These are phyloP conservation scores for Pichia inconspicua DNA, from an alignment of 1,139 yeast genomes.

Conservation along the genomic window DNA sequence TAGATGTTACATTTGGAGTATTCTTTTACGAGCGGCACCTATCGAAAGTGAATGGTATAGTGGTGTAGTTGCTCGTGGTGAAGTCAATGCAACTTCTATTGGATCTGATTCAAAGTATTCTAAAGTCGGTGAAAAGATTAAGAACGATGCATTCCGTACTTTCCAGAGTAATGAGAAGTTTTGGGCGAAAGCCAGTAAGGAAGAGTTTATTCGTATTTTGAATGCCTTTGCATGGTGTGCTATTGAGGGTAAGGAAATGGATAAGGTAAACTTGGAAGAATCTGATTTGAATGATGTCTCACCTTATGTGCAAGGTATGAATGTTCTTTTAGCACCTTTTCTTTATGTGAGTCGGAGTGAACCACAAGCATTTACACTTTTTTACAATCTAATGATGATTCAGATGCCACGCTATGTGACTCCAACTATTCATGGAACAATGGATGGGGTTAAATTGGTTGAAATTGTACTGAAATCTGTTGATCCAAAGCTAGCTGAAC, in stretches of 20 bases:
- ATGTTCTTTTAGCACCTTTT: slow-evolving; percentile 79
- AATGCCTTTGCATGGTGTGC: slow-evolving; percentile 54
- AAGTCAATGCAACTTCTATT: slow-evolving; percentile 28
- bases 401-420: slow-evolving; percentile 75
- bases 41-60: slow-evolving; percentile 47
- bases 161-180: slow-evolving; percentile 67
- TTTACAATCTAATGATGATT: slow-evolving; percentile 47
- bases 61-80: slow-evolving; percentile 48
- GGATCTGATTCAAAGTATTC: slow-evolving; percentile 14
- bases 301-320: slow-evolving; percentile 85
- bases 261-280: not conserved
- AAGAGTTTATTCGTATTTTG: slow-evolving; percentile 57
- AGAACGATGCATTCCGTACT: slow-evolving; percentile 83
- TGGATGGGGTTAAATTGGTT: slow-evolving; percentile 62
- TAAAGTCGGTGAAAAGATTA: slow-evolving; percentile 55
- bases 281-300: slow-evolving; percentile 12
- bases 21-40: slow-evolving; percentile 59
- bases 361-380: slow-evolving; percentile 75
- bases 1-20: slow-evolving; percentile 76
- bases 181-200: slow-evolving; percentile 60
- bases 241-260: slow-evolving; percentile 27
- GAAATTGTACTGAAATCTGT: slow-evolving; percentile 65
- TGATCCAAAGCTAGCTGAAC: slow-evolving; percentile 63
- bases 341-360: slow-evolving; percentile 72
- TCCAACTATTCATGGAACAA: slow-evolving; percentile 76